Evolutionary conservation across 164 flowering plant genomes (phyloP).

Genomic region (Sedum album): DNA sequence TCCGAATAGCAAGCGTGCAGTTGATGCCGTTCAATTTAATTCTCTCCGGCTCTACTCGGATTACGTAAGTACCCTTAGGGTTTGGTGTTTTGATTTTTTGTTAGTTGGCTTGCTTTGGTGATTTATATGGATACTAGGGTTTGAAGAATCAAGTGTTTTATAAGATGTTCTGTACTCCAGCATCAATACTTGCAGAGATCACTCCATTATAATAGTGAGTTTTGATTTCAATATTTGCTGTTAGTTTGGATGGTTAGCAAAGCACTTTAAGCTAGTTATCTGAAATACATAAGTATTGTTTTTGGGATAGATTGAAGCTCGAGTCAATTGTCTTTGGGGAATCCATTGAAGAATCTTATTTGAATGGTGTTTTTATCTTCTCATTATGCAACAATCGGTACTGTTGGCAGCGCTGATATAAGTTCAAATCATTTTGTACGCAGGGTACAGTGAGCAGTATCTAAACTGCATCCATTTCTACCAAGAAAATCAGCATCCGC

Average conservation of each 20-base stretch:
- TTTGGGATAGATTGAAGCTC: constrained; percentile 44
- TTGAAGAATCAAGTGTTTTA: background rate
- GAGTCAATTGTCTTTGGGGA: constrained; percentile 80
- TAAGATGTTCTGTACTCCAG: too few species aligned
- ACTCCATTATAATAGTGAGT: too few species aligned
- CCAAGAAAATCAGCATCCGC: constrained; percentile 69
- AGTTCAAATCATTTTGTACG: constrained; percentile 24
- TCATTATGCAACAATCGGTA: background rate
- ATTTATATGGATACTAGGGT: too few species aligned
- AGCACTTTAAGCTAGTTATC: background rate
- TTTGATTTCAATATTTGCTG: background rate
- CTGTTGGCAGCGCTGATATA: background rate
- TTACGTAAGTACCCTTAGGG: too few species aligned
- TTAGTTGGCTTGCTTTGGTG: too few species aligned
- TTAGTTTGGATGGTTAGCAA: background rate
- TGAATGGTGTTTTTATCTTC: constrained; percentile 6
- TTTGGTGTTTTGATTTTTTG: too few species aligned
- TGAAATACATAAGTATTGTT: constrained; percentile 7
- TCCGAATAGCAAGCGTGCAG: too few species aligned
- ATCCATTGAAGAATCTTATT: constrained; percentile 64
- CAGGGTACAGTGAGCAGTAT: constrained; percentile 84
- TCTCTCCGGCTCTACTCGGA: background rate
- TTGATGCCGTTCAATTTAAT: too few species aligned
- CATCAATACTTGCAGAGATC: too few species aligned
- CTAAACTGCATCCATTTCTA: constrained; percentile 51